These are phyloP conservation scores for Lobulomyces angularis DNA, from an alignment of 192 early-diverging fungal genomes.

Conservation along the genomic window DNA sequence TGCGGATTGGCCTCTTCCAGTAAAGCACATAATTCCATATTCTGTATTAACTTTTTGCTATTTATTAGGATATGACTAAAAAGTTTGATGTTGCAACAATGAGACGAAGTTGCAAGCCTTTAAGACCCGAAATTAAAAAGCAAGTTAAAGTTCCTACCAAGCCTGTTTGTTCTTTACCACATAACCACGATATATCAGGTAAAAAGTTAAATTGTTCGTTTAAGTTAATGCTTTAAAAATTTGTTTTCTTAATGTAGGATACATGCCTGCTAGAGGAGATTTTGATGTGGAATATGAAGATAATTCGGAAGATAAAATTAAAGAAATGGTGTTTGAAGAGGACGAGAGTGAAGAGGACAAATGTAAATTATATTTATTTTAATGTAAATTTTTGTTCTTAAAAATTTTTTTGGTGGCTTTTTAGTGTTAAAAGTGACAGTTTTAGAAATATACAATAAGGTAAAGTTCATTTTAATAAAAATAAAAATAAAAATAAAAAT, in stretches of 20 bases:
- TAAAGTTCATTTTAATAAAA: too few relatives aligned
- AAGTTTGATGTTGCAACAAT: constrained; percentile 37
- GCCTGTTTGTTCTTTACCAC: constrained; percentile 69
- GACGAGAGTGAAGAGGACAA: constrained; percentile 75
- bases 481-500: too few relatives aligned
- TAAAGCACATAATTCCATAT: constrained; percentile 17
- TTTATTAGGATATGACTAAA: constrained; percentile 47
- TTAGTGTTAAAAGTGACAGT: too few relatives aligned
- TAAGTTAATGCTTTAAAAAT: too few relatives aligned
- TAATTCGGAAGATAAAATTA: constrained; percentile 83
- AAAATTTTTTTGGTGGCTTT: not conserved
- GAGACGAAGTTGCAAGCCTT: constrained; percentile 4
- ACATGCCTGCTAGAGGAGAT: constrained; percentile 91
- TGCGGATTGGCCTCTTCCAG: constrained; percentile 71
- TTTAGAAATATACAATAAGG: too few relatives aligned
- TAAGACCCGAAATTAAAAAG: constrained; percentile 6
- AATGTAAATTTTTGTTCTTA: not conserved
- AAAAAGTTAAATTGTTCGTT: too few relatives aligned
- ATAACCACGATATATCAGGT: constrained; percentile 95
- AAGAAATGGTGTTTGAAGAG: constrained; percentile 86
- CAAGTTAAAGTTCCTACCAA: constrained; percentile 17
- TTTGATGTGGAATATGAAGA: constrained; percentile 96
- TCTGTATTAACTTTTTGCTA: constrained; percentile 6
- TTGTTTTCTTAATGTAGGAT: too few relatives aligned
- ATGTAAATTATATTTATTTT: constrained; percentile 30